phyloP scores from a whole-genome alignment of 495 filamentous ascomycete genomes.

The Aspergillus steynii region DNA sequence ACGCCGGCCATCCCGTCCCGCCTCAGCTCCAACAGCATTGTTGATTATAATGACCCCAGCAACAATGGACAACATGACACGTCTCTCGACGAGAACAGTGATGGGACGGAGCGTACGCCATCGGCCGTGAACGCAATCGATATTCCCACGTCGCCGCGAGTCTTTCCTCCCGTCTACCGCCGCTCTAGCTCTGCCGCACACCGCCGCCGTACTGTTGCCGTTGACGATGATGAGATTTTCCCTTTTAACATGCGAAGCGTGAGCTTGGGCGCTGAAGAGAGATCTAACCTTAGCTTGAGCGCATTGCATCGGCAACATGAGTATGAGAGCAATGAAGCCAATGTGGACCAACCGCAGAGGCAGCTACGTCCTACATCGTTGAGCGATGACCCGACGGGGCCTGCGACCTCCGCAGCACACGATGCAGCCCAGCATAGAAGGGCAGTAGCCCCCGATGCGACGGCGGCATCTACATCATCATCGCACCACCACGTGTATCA shows the following conservation, averaged over 20 bases:
- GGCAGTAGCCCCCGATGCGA: slow-evolving; percentile 34
- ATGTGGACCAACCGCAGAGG: slow-evolving; percentile 30
- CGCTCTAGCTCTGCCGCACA: slow-evolving; percentile 81
- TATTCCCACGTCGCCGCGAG: slow-evolving; percentile 78
- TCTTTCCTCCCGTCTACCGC: slow-evolving; percentile 59
- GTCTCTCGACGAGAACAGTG: slow-evolving; percentile 36
- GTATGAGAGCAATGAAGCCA: slow-evolving; percentile 25
- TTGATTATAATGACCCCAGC: slow-evolving; percentile 60
- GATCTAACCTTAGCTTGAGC: slow-evolving; percentile 59
- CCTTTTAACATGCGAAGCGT: slow-evolving; percentile 71
- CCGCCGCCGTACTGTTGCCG: slow-evolving; percentile 50
- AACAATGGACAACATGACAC: slow-evolving; percentile 37
- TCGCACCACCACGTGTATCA: slow-evolving; percentile 41
- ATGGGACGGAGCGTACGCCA: slow-evolving; percentile 45
- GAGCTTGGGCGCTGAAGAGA: slow-evolving; percentile 71
- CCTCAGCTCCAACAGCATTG: slow-evolving; percentile 83
- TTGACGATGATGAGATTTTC: slow-evolving; percentile 63
- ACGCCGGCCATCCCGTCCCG: slow-evolving; percentile 90
- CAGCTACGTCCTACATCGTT: slow-evolving; percentile 27
- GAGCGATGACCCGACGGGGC: slow-evolving; percentile 35
- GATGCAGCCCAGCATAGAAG: slow-evolving; percentile 41
- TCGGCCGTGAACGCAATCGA: slow-evolving; percentile 69
- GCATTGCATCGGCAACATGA: slow-evolving; percentile 52
- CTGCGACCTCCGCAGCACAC: slow-evolving; percentile 42
- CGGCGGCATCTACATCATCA: slow-evolving; percentile 32